Conservation (phyloP, 2,329 filamentous ascomycete species). For the Sarocladium brachiariae region DNA sequence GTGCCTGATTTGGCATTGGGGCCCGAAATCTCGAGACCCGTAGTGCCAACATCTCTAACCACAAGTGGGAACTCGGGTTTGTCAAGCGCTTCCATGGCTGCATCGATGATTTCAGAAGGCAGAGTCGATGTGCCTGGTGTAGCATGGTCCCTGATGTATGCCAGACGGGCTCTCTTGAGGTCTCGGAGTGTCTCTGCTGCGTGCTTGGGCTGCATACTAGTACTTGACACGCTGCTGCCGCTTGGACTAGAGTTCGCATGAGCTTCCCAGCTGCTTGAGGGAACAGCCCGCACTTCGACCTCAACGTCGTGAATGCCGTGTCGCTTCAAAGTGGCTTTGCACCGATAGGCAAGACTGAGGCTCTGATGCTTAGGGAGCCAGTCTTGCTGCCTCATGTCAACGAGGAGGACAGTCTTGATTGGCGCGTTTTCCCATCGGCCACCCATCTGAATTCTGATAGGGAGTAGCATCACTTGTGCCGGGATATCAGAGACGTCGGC, state of each 20-base stretch:
- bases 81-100: background rate
- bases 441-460: background rate
- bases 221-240: background rate
- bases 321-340: background rate
- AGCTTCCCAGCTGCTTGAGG: background rate
- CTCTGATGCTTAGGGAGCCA: constrained; percentile 1
- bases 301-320: background rate
- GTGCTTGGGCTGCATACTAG: background rate
- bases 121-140: background rate
- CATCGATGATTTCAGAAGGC: background rate
- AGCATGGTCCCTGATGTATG: background rate
- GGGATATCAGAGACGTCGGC: background rate
- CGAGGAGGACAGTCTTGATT: background rate
- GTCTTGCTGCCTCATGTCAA: background rate
- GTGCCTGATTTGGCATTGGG: background rate
- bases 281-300: constrained; percentile 2
- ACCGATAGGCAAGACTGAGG: background rate
- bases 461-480: background rate
- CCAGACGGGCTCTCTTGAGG: background rate
- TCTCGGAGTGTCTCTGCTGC: background rate
- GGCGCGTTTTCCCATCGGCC: background rate
- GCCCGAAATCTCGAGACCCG: background rate
- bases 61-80: background rate
- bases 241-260: background rate
- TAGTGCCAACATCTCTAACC: background rate